Percentiles rank a stretch among this genome's conserved stretches.
phyloP scores from a whole-genome alignment of 164 flowering plant genomes.

The Houttuynia cordata region DNA sequence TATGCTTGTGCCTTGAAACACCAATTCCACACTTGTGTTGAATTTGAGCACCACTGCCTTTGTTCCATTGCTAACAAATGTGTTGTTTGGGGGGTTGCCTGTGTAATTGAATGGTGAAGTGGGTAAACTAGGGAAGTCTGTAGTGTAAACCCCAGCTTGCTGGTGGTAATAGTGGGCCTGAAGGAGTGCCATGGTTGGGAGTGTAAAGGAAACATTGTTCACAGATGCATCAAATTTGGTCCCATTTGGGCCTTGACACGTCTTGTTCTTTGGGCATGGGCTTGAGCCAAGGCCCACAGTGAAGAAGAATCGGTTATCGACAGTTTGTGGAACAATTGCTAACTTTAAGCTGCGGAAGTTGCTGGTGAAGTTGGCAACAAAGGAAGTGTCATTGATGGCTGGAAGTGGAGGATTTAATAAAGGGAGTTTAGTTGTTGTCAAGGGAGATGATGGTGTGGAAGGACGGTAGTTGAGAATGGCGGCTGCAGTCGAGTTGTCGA shows the following conservation, averaged over 20 bases:
- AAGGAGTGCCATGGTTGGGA: conserved; percentile 36
- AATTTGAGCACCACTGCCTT: conserved; percentile 37
- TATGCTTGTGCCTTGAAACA: conserved; percentile 54
- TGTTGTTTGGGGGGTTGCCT: conserved; percentile 46
- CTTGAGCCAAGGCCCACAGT: conserved; percentile 38
- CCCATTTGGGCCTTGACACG: conserved; percentile 46
- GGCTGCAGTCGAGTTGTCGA: conserved; percentile 43
- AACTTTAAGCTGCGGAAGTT: conserved; percentile 27
- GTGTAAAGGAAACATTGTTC: conserved; percentile 37
- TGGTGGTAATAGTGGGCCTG: conserved; percentile 33
- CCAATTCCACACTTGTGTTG: conserved; percentile 48
- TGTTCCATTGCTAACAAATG: conserved; percentile 31
- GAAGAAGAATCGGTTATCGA: conserved; percentile 36
- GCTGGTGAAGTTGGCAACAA: conserved; percentile 23
- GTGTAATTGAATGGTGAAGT: conserved; percentile 37
- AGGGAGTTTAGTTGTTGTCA: conserved; percentile 3
- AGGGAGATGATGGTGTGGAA: conserved; percentile 3
- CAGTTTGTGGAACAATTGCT: conserved; percentile 31
- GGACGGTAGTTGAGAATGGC: conserved; percentile 38
- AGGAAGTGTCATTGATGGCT: conserved; percentile 32
- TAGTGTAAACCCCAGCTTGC: conserved; percentile 25
- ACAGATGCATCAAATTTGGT: conserved; percentile 46
- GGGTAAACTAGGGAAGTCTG: conserved; percentile 36
- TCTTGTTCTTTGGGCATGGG: conserved; percentile 43
- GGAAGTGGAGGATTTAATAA: conserved; percentile 29